Evolutionary conservation across 768 basidiomycete genomes (phyloP), one percentile per base, ranked within the genome.

Genomic region (Gloeostereum incarnatum): DNA sequence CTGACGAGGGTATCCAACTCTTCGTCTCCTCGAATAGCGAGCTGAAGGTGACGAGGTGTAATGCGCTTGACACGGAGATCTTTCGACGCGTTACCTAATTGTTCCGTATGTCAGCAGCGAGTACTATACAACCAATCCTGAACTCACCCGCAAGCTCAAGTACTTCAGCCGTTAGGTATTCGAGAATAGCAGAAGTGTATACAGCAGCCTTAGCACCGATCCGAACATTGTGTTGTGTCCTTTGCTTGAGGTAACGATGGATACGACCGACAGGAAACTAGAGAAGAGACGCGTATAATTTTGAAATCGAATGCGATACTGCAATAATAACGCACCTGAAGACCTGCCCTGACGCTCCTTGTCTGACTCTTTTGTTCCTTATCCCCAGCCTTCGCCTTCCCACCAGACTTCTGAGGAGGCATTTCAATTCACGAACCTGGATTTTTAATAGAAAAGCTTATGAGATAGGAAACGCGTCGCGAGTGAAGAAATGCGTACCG

Each of bases 191-290:
- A 25, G 87, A 81, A n/a, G 89, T 90, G 59, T 94, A 94, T 11
- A 97, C 93, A 6, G 93, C 91, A 19, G 92, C 92, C 58, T 96
- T 96, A n/a, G 91, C 93, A 20, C 92, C 93, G 46, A 98, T 90
- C 25, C 92, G 84, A 38, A 94, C 81, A 54, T 92, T 93, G 61
- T 93, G 83, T 56, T 91, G 87, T 13, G 89, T 94, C 47, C 85
- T 75, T 54, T 82, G 82, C 58, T 96, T 92, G 48, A 96, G 64
- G 63, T 88, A 94, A 66, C 93, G 78, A 57, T 98, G 93, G 40
- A 96, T 92, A 88, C 92, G 92, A 36, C 92, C 91, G 31, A 96
- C 93, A 25, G 92, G 91, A 60, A 96, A 96, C 90, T 92, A 49
- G n/a, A 24, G 14, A 22, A 20, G 18, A 31, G 8, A 25, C n/a